Percentiles rank a stretch among this genome's conserved stretches.
These are phyloP conservation scores for Solanum paucissectum DNA, from an alignment of 257 asterid species.

Conservation along the genomic window DNA sequence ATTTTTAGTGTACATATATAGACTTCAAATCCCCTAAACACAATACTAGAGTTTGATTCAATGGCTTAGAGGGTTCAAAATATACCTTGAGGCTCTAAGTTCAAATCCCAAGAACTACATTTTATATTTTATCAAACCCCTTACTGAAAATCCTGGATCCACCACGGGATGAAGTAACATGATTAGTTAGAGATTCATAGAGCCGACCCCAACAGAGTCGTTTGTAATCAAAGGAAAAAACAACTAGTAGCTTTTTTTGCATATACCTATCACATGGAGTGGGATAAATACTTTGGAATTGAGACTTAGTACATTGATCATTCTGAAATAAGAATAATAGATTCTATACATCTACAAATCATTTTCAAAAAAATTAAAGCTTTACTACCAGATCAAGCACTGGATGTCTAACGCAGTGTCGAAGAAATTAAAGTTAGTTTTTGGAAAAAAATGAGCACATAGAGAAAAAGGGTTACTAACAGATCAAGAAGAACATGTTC, in stretches of 20 bases:
- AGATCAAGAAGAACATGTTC: slow-evolving; percentile 60
- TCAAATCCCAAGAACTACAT: neutral
- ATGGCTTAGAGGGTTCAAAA: neutral
- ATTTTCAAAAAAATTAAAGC: neutral
- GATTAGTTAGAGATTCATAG: neutral
- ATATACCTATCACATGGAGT: neutral
- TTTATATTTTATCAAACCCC: neutral
- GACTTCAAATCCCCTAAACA: neutral
- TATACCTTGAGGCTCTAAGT: neutral
- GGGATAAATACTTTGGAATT: neutral
- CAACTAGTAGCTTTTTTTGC: neutral
- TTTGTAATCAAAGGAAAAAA: neutral
- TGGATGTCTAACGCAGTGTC: neutral
- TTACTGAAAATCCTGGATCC: neutral
- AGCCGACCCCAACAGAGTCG: neutral
- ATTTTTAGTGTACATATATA: neutral
- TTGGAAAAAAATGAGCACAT: neutral
- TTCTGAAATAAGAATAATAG: neutral
- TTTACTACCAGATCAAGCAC: neutral
- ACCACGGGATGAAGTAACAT: neutral
- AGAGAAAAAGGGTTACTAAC: slow-evolving; percentile 18
- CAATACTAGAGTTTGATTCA: neutral
- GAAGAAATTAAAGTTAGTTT: neutral
- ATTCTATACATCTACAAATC: neutral
- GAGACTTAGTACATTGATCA: neutral